Evolutionary conservation across 306 rosid species (phyloP).

Genomic region (Canavalia ensiformis): DNA sequence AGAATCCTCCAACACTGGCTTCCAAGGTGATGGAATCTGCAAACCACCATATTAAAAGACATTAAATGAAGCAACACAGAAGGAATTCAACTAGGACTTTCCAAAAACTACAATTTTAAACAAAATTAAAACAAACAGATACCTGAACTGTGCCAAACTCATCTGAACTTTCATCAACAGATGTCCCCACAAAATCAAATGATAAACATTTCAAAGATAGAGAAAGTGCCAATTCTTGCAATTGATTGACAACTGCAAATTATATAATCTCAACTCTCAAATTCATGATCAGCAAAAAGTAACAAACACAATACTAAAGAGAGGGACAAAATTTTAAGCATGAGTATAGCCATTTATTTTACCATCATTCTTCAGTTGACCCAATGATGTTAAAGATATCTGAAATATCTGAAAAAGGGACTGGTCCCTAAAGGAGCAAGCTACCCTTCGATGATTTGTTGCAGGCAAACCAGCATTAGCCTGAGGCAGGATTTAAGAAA

Average conservation of each 20-base stretch:
- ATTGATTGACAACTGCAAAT: slow-evolving; percentile 74
- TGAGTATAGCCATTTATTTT: slow-evolving; percentile 35
- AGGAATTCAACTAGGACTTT: slow-evolving; percentile 38
- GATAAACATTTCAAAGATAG: slow-evolving; percentile 93
- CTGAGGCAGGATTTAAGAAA: slow-evolving; percentile 64
- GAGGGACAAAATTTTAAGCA: slow-evolving; percentile 1
- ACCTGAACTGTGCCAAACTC: slow-evolving; percentile 99
- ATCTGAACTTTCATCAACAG: slow-evolving; percentile 98
- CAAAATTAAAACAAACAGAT: slow-evolving; percentile 35
- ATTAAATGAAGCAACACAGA: slow-evolving; percentile 40
- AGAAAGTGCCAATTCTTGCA: slow-evolving; percentile 98
- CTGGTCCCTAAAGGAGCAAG: slow-evolving; percentile 95
- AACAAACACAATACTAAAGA: slow-evolving; percentile 36
- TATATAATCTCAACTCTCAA: slow-evolving; percentile 49
- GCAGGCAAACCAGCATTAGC: slow-evolving; percentile 91
- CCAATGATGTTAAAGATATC: slow-evolving; percentile 89
- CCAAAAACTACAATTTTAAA: slow-evolving; percentile 31
- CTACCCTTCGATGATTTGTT: slow-evolving; percentile 97
- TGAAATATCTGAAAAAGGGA: slow-evolving; percentile 91
- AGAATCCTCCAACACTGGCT: slow-evolving; percentile 92
- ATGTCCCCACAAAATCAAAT: slow-evolving; percentile 98
- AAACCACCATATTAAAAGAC: slow-evolving; percentile 50
- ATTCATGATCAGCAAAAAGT: slow-evolving; percentile 16
- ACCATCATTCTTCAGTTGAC: slow-evolving; percentile 94
- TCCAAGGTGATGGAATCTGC: slow-evolving; percentile 98